Base-by-base conservation (phyloP, 176 grass and related monocot species). In the bread wheat (Triticum aestivum) region DNA sequence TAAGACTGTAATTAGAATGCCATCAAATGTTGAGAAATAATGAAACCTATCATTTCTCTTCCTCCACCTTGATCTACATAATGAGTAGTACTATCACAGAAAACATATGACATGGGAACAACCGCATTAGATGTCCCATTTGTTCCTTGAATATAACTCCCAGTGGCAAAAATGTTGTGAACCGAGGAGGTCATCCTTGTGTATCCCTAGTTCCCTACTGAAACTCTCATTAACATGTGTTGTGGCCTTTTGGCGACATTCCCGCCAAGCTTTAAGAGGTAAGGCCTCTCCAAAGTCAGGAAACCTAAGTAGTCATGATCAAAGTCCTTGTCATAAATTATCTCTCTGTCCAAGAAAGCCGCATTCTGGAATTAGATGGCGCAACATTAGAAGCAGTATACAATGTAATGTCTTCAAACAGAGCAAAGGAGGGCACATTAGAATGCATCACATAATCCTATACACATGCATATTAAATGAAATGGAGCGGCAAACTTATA, bases 251-350 rank as follows among this genome's bases (percentile, higher is more conserved):
- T 32, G 32, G 3, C 32, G 32, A 32, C 32, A 32, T 32, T 3
- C 13, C 26, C 93, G 0, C 30, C 68, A 75, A 95, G 67, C 66
- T 98, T 98, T 78, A 98, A 79, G 63, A 98, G 93, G 74, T 98
- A 98, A 29, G 96, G 95, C 64, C 96, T 93, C 86, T 98, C 96
- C 23, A 98, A 79, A 65, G 96, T 95, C 65, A 94, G 95, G 84
- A 98, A 98, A 58, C 96, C 96, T 79, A 98, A 98, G 79, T 92
- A 98, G 33, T 98, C 96, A 64, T 98, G 95, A 27, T 98, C 96
- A 8, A 98, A 98, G 63, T 98, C 96, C 78, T 91, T 84, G 18
- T 95, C 93, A 29, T 98, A 98, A 80, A 98, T 30, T 30, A 30
- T 30, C 2, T 30, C 29, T 30, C 29, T 30, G 29, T 30, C 29